phyloP scores from a whole-genome alignment of 257 asterid species.

The Haberlea rhodopensis region DNA sequence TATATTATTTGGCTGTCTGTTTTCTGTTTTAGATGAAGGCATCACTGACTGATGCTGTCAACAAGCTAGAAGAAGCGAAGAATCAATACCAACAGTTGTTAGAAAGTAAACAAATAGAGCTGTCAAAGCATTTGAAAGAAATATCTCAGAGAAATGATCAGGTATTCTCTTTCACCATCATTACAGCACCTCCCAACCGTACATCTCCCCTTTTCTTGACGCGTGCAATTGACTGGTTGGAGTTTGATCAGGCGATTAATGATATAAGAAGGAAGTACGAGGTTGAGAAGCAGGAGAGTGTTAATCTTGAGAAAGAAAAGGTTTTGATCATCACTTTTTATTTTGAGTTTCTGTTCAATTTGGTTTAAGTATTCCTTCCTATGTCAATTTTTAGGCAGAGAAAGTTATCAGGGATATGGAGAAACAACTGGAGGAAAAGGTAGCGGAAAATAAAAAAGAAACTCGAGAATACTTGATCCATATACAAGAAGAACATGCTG shows the following conservation, averaged over 20 bases:
- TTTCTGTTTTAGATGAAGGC: constrained; percentile 65
- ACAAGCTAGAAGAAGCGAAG: constrained; percentile 78
- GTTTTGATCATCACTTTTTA: constrained; percentile 37
- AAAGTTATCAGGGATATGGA: constrained; percentile 62
- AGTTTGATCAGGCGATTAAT: constrained; percentile 72
- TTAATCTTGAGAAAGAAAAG: constrained; percentile 82
- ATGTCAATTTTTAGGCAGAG: constrained; percentile 57
- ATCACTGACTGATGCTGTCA: constrained; percentile 65
- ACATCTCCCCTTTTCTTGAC: constrained; percentile 22
- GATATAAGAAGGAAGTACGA: constrained; percentile 84
- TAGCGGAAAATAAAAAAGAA: constrained; percentile 69
- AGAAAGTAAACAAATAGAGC: constrained; percentile 81
- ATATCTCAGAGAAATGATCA: constrained; percentile 92
- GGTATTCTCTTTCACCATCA: constrained; percentile 40
- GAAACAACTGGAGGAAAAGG: constrained; percentile 52
- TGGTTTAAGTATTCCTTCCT: constrained; percentile 26
- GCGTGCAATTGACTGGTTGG: constrained; percentile 28
- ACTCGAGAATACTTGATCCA: constrained; percentile 54
- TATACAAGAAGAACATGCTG: constrained; percentile 80
- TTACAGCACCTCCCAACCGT: constrained; percentile 5
- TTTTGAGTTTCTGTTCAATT: constrained; percentile 11
- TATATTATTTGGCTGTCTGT: constrained; percentile 25
- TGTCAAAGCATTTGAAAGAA: constrained; percentile 94
- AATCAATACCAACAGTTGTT: constrained; percentile 82
- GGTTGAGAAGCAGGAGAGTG: constrained; percentile 74